These are phyloP conservation scores for Hypoxylon sp. DNA, from an alignment of 2,329 filamentous ascomycete genomes.

Conservation along the genomic window DNA sequence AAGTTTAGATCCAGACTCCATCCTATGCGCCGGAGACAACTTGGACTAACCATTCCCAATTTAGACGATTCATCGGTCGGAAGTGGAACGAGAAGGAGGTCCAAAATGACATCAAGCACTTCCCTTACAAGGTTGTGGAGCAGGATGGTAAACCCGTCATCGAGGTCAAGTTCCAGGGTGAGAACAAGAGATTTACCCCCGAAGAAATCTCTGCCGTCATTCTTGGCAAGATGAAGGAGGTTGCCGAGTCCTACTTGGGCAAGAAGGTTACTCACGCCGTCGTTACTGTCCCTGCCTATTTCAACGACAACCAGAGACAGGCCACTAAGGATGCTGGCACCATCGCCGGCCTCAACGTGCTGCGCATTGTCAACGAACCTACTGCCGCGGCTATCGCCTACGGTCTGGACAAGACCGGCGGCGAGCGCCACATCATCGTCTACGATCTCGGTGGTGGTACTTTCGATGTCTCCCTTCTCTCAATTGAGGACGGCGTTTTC, in stretches of 20 bases:
- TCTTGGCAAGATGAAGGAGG: slow-evolving; percentile 87
- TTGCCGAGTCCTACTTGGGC: slow-evolving; percentile 83
- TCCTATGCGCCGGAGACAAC: slow-evolving; percentile 14
- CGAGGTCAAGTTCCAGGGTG: slow-evolving; percentile 76
- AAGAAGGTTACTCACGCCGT: slow-evolving; percentile 90
- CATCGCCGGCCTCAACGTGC: slow-evolving; percentile 93
- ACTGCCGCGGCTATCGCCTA: slow-evolving; percentile 96
- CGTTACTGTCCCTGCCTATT: slow-evolving; percentile 96
- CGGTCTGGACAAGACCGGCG: slow-evolving; percentile 87
- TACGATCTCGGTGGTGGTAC: slow-evolving; percentile 96
- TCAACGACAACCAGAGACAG: slow-evolving; percentile 98
- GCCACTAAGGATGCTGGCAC: slow-evolving; percentile 95
- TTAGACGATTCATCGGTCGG: slow-evolving; percentile 85
- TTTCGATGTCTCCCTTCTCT: slow-evolving; percentile 93
- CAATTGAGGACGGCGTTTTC: slow-evolving; percentile 92
- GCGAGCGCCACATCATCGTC: slow-evolving; percentile 90
- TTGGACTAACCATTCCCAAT: slow-evolving; percentile 53
- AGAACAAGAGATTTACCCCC: slow-evolving; percentile 81
- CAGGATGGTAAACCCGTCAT: slow-evolving; percentile 93
- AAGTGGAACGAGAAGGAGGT: slow-evolving; percentile 89
- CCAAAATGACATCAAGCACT: slow-evolving; percentile 96
- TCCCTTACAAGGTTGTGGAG: slow-evolving; percentile 94
- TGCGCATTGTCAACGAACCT: slow-evolving; percentile 97
- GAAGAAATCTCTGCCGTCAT: slow-evolving; percentile 88
- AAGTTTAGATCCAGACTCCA: slow-evolving; percentile 59